These are phyloP conservation scores for Acacia concinna DNA, from an alignment of 331 rosid species.

Conservation along the genomic window DNA sequence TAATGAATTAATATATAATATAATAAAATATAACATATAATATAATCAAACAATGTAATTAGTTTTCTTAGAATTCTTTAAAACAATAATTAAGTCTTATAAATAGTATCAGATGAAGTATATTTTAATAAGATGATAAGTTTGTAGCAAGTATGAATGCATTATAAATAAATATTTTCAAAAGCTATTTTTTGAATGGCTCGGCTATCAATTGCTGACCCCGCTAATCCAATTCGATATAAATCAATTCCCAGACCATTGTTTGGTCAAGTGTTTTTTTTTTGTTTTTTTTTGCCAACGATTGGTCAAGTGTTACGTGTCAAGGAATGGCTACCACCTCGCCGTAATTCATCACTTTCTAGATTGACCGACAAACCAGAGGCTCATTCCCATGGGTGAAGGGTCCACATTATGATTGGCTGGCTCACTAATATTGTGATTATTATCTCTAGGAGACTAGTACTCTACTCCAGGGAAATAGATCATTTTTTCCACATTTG, in stretches of 20 bases:
- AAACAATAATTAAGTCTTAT: too few species aligned
- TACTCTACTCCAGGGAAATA: not conserved
- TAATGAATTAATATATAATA: too few species aligned
- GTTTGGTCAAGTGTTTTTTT: conserved; percentile 10
- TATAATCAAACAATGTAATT: too few species aligned
- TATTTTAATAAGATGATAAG: too few species aligned
- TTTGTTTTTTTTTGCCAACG: too few species aligned
- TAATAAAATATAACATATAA: too few species aligned
- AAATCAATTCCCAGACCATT: conserved; percentile 25
- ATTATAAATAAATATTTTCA: too few species aligned
- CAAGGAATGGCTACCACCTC: conserved; percentile 7
- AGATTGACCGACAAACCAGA: not conserved
- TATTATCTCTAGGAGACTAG: too few species aligned
- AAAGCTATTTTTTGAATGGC: too few species aligned
- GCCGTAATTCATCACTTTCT: not conserved
- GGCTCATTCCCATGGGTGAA: not conserved
- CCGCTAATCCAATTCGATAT: not conserved
- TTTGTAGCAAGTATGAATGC: too few species aligned
- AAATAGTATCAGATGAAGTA: too few species aligned
- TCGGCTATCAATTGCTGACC: not conserved
- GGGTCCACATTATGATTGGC: not conserved
- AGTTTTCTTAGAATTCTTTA: too few species aligned
- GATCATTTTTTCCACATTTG: not conserved
- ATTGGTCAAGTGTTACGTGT: conserved; percentile 12
- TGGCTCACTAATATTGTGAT: not conserved